Conservation (phyloP, 2,329 filamentous ascomycete species). For the Aspergillus niger region DNA sequence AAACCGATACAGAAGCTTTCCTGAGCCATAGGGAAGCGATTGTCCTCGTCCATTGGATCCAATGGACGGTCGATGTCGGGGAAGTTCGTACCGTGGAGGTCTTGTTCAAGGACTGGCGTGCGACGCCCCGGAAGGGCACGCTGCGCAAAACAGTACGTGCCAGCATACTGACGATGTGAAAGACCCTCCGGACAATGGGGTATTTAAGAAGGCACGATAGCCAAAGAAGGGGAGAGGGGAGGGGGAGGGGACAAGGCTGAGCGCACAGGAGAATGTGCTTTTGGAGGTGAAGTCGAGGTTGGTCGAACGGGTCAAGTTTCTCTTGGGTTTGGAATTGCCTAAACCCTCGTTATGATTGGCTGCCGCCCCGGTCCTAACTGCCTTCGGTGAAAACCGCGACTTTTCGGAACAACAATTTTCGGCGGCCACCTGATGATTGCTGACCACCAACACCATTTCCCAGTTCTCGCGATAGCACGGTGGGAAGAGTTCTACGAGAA, state of each 20-base stretch:
- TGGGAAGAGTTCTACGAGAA: neutral
- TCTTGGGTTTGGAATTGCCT: conserved; percentile 39
- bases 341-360: conserved; percentile 43
- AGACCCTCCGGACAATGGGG: conserved; percentile 39
- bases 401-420: conserved; percentile 35
- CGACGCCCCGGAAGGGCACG: conserved; percentile 79
- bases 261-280: conserved; percentile 37
- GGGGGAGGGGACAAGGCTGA: conserved; percentile 29
- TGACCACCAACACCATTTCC: neutral
- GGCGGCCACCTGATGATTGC: conserved; percentile 5
- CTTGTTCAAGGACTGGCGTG: conserved; percentile 71
- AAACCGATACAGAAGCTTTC: conserved; percentile 35
- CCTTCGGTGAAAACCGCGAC: conserved; percentile 43
- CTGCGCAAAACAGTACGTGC: conserved; percentile 88
- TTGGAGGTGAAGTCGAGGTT: conserved; percentile 40
- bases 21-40: conserved; percentile 26
- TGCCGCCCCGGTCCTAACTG: conserved; percentile 26
- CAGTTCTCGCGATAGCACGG: neutral
- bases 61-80: conserved; percentile 36
- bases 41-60: conserved; percentile 29
- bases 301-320: conserved; percentile 39
- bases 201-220: conserved; percentile 35
- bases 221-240: conserved; percentile 32
- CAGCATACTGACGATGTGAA: conserved; percentile 70
- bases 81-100: conserved; percentile 72